Evolutionary conservation across 2,329 filamentous ascomycete species (phyloP).

Genomic region (Beauveria asiatica): DNA sequence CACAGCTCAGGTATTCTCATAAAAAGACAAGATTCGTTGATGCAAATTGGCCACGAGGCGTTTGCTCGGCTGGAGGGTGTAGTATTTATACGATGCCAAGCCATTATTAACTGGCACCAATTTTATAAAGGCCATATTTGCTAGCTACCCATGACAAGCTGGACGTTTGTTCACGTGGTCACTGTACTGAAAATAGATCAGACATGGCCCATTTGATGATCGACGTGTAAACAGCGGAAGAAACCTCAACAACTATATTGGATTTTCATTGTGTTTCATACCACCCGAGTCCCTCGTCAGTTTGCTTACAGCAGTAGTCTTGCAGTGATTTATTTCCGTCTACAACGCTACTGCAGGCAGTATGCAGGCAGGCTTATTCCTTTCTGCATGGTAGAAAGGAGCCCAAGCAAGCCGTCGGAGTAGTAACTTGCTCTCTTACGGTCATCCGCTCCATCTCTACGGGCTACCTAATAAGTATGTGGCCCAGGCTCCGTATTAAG

Average conservation of each 20-base stretch:
- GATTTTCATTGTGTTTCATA: background rate
- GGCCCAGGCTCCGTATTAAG: background rate
- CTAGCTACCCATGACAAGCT: background rate
- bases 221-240: too few species aligned
- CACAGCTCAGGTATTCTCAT: background rate
- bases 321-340: background rate
- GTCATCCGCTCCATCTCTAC: background rate
- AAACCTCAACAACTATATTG: too few species aligned
- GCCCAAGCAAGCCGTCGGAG: background rate
- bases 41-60: background rate
- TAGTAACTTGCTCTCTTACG: background rate
- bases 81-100: background rate
- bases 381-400: background rate
- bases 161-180: background rate
- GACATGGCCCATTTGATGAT: too few species aligned
- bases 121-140: background rate
- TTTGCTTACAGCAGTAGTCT: background rate
- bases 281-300: background rate
- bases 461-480: background rate
- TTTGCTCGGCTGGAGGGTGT: background rate
- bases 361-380: background rate
- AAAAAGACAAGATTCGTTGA: background rate
- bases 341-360: background rate
- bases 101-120: background rate
- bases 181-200: too few species aligned